A percentile compares a stretch with the other conserved stretches of the same genome.
Conservation (phyloP, 495 filamentous ascomycete species). For the Penicillium canariense region DNA sequence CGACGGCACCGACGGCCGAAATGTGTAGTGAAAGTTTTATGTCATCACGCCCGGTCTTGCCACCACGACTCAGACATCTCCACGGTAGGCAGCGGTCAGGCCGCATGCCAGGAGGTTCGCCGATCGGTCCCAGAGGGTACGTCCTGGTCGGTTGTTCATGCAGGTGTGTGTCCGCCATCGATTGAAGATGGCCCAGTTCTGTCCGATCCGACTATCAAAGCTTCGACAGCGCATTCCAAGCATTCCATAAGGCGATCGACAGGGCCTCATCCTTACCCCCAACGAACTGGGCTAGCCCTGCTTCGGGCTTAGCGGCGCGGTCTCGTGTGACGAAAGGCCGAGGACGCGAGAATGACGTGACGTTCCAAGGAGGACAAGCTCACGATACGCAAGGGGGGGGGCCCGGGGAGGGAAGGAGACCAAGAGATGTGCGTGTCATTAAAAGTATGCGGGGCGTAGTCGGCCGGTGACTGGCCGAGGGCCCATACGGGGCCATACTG, state of each 20-base stretch:
- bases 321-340: not conserved
- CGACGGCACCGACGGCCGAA: too few relatives aligned
- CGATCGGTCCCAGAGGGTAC: too few relatives aligned
- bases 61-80: not conserved
- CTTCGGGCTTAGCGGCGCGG: not conserved
- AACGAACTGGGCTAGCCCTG: not conserved
- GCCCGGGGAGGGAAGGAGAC: too few relatives aligned
- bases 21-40: not conserved
- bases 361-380: not conserved
- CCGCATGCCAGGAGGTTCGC: too few relatives aligned
- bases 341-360: conserved; percentile 13
- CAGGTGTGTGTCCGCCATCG: too few relatives aligned
- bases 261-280: conserved; percentile 4
- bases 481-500: not conserved
- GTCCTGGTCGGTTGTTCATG: too few relatives aligned
- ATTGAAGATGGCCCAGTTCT: not conserved
- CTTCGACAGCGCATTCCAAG: conserved; percentile 1
- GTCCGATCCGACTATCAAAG: conserved; percentile 3
- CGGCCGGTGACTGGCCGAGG: not conserved
- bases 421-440: conserved; percentile 16
- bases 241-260: conserved; percentile 13
- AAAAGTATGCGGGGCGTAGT: conserved; percentile 1
- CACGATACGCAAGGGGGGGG: conserved; percentile 20
- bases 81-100: too few relatives aligned
- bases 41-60: not conserved